Evolutionary conservation across 2,329 filamentous ascomycete genomes (phyloP).

Genomic region (Trichoderma endophyticum): DNA sequence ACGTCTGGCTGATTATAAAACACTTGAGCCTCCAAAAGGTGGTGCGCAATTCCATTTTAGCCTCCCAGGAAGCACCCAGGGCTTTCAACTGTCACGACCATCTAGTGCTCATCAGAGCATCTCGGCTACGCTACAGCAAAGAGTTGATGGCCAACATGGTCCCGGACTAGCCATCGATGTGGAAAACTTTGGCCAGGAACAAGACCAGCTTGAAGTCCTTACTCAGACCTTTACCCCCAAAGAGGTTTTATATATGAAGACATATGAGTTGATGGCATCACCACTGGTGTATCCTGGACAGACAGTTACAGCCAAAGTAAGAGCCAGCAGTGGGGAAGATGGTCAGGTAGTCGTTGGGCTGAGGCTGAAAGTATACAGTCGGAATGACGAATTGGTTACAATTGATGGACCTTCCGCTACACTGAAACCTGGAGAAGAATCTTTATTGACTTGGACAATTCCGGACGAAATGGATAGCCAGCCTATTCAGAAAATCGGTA

Average conservation of each 20-base stretch:
- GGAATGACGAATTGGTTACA: neutral
- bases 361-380: conserved; percentile 11
- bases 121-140: neutral
- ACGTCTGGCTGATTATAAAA: conserved; percentile 23
- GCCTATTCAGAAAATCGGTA: conserved; percentile 17
- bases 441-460: neutral
- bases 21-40: conserved; percentile 28
- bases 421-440: neutral
- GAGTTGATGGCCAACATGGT: neutral
- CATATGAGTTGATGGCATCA: conserved; percentile 20
- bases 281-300: conserved; percentile 19
- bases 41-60: conserved; percentile 38
- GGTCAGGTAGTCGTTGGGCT: neutral
- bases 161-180: conserved; percentile 11
- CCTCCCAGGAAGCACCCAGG: conserved; percentile 36
- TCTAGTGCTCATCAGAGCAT: conserved; percentile 19
- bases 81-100: conserved; percentile 24
- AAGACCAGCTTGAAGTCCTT: conserved; percentile 7
- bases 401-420: neutral
- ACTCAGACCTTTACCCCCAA: conserved; percentile 19
- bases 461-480: conserved; percentile 16
- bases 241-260: conserved; percentile 13
- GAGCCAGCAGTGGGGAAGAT: neutral
- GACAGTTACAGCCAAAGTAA: neutral
- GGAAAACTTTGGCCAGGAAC: neutral